Evolutionary conservation across 2,329 filamentous ascomycete genomes (phyloP), one percentile per base, ranked within the genome.

Genomic region (Diplocarpon mali): DNA sequence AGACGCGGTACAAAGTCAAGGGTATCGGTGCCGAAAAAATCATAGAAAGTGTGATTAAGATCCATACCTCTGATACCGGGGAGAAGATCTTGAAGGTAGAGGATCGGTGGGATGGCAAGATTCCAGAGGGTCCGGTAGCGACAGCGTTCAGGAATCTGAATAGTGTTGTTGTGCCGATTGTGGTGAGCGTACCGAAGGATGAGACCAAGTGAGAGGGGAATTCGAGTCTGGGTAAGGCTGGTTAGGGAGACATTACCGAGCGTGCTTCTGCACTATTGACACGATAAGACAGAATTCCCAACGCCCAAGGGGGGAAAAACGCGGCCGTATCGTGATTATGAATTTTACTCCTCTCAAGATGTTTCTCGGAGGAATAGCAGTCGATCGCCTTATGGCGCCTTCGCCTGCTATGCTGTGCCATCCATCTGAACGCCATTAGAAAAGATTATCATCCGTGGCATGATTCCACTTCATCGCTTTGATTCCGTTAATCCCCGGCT

Each of bases 71-170:
- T 20, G 58, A 55, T 8, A 64, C 65, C 0, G 46, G 48, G 4
- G 40, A 45, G 17, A 72, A 68, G 61, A 74, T 76, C 43, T 59
- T 49, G 1, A 70, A 69, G 58, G 67, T 76, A 3, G 67, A 75
- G 58, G 73, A 76, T 58, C 68, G 67, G 55, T 76, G 73, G 72
- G 58, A 71, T 61, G 72, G 71, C 2, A 65, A 71, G 44, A 51
- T 75, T 49, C 71, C 72, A 0, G 71, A 75, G 7, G 63, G 67
- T 0, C 51, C 59, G 1, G 68, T 76, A 54, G 62, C 40, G 34
- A 42, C 40, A 71, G 70, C 67, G 38, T 70, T 75, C 58, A 65
- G 71, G 40, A 67, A 69, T 44, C 59, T 75, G 35, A 75, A 75
- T 48, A 65, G 69, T 11, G 65, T 71, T 5, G 67, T 66, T 9